Base-by-base conservation (phyloP, 2,329 filamentous ascomycete species). In the Paraphaeosphaeria minitans region DNA sequence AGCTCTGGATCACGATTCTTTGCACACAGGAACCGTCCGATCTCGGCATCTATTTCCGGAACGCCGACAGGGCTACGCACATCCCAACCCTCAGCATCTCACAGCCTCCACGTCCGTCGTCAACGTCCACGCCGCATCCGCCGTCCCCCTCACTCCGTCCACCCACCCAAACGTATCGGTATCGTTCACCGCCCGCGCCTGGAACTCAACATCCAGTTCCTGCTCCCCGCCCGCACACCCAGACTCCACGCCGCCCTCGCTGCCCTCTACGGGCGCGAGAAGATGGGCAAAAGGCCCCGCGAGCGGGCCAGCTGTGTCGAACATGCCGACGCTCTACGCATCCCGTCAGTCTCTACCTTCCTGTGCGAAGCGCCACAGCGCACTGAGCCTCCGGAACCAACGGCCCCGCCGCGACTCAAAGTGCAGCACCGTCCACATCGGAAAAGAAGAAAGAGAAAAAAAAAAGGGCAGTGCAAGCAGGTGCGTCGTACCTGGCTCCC, bases 281-380 rank as follows among this genome's bases (percentile, higher is more conserved):
- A 31, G 52, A 29, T 29, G 54, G n/a, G 57, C 22, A 31, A 64
- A 62, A n/a, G 31, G 55, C 13, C 62, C 62, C 27, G 42, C 43
- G n/a, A 64, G 52, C 21, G 62, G 62, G 9, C 62, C 62, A 4
- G 22, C 16, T 4, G 58, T 59, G 52, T 62, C 55, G 9, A 64
- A 57, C 62, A 64, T 62, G 10, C 60, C 60, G 46, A 64, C 57
- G 39, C 59, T 62, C 62, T 64, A 35, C 12, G 53, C 49, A 45
- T 41, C 29, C 27, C n/a, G 21, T 27, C 14, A n/a, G 9, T 39
- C 21, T 14, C 47, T 16, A 37, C 10, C 13, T 5, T 13, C 35
- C 35, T 2, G 14, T 2, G 16, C 35, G 6, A 27, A 6, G 6
- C 24, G 24, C 24, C 24, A 3, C 3, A 3, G 24, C 24, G 24